Base-by-base conservation (phyloP, 495 filamentous ascomycete genomes). In the Wilcoxina mikolae region DNA sequence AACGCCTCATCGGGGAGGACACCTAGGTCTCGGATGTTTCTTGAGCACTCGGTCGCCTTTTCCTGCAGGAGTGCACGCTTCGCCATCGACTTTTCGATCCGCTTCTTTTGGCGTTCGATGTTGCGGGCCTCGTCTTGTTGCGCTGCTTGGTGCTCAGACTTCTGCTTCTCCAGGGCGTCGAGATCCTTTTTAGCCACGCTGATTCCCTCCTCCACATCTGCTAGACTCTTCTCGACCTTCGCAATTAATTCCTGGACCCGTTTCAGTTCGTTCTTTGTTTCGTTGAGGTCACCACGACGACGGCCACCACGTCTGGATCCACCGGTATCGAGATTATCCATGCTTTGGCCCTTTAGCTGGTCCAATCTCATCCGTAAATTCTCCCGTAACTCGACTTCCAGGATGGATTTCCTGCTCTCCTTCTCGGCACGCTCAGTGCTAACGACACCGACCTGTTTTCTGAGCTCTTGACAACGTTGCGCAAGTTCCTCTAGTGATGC, bases 1-100 rank as follows among this genome's bases (percentile, higher is more conserved):
- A 94, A 94, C 2, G 91, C 91, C 58, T 94, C 88, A 42, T 96
- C 88, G 1, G 91, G 93, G 12, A 99, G 75, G 24, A 91, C 87
- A 60, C 91, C 91, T 5, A 99, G 73, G 59, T 95, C 87, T 51
- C 88, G 81, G 58, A 99, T 95, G 53, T 90, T 91, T 58, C 83
- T 79, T 38, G 78, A 78, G 57, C 84, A 85, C 62, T 94, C 90
- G 1, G 78, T 75, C 4, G 81, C 82, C 63, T 85, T 81, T 59
- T 83, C 77, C 23, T 76, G 78, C 38, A 95, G 73, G 0, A 86
- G 72, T 3, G 86, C 82, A 62, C 84, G 85, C 70, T 87, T 90
- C 52, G 85, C 80, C 69, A 91, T 85, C 61, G 81, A 86, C 71
- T 87, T 91, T 65, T 95, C 90, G 76, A 95, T 85, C 47, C 78